These are phyloP conservation scores for Colletotrichum sp. DNA, from an alignment of 2,329 filamentous ascomycete species.

Conservation along the genomic window DNA sequence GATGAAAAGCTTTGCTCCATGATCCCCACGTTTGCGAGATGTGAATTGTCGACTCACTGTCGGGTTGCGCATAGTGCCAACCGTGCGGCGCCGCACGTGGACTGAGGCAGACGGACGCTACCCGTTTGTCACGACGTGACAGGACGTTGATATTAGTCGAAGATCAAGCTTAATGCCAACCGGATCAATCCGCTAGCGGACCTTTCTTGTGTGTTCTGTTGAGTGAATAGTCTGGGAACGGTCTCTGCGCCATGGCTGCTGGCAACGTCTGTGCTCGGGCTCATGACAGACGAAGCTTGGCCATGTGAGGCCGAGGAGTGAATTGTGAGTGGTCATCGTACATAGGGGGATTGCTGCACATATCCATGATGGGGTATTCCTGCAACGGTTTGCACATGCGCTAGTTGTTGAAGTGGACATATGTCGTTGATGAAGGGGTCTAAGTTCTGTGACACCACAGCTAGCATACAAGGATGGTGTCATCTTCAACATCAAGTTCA, in stretches of 20 bases:
- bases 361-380: not conserved
- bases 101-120: not conserved
- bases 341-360: not conserved
- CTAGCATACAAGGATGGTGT: not conserved
- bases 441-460: not conserved
- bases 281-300: not conserved
- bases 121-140: not conserved
- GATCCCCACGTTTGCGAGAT: not conserved
- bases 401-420: not conserved
- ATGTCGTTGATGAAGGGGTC: not conserved
- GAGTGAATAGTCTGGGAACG: not conserved
- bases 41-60: constrained; percentile 15
- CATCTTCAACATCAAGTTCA: not conserved
- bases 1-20: not conserved
- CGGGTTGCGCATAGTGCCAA: constrained; percentile 8
- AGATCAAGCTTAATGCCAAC: not conserved
- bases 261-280: not conserved
- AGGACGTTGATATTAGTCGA: not conserved
- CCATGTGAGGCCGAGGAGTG: not conserved
- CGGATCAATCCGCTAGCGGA: not conserved
- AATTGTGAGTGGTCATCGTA: not conserved
- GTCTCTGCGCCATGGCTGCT: not conserved
- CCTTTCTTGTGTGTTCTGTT: not conserved
- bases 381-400: not conserved
- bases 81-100: not conserved